Conservation (phyloP, 2,329 filamentous ascomycete genomes). For the Beauveria varroae region DNA sequence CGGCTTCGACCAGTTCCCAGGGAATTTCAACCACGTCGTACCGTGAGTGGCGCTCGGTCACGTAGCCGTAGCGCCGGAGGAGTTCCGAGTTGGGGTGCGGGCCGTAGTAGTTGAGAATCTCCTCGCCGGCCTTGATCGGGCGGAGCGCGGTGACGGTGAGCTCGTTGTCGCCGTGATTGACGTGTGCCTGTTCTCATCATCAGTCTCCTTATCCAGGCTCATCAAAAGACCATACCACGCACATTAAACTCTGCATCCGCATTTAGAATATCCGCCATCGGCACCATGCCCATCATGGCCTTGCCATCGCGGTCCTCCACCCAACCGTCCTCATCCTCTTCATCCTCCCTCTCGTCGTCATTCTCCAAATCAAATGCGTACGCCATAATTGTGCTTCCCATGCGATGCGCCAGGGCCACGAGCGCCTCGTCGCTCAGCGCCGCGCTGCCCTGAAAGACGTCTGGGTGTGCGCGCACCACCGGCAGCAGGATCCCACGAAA, state of each 20-base stretch:
- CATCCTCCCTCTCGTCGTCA: conserved; percentile 47
- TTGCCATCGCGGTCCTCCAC: conserved; percentile 54
- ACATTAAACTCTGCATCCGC: conserved; percentile 85
- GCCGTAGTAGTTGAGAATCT: conserved; percentile 86
- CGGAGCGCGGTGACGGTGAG: conserved; percentile 67
- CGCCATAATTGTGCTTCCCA: conserved; percentile 86
- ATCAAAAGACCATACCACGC: conserved; percentile 16
- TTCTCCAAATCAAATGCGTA: conserved; percentile 79
- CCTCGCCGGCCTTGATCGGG: conserved; percentile 60
- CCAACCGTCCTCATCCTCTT: conserved; percentile 51
- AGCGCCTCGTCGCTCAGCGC: conserved; percentile 37
- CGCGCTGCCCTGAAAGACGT: conserved; percentile 33
- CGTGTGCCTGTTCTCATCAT: conserved; percentile 35
- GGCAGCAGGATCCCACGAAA: conserved; percentile 52
- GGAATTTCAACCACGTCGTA: conserved; percentile 81
- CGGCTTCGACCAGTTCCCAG: conserved; percentile 47
- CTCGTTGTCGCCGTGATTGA: conserved; percentile 44
- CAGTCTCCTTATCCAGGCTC: no score
- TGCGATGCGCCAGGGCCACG: conserved; percentile 57
- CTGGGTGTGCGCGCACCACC: conserved; percentile 36
- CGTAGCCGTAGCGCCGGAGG: conserved; percentile 77
- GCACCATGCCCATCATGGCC: conserved; percentile 74
- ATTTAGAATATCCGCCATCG: conserved; percentile 83
- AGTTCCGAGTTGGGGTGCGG: conserved; percentile 76
- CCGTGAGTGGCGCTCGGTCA: conserved; percentile 66